Base-by-base conservation (phyloP, 1,284 basidiomycete genomes). In the Rhodotorula sp. region DNA sequence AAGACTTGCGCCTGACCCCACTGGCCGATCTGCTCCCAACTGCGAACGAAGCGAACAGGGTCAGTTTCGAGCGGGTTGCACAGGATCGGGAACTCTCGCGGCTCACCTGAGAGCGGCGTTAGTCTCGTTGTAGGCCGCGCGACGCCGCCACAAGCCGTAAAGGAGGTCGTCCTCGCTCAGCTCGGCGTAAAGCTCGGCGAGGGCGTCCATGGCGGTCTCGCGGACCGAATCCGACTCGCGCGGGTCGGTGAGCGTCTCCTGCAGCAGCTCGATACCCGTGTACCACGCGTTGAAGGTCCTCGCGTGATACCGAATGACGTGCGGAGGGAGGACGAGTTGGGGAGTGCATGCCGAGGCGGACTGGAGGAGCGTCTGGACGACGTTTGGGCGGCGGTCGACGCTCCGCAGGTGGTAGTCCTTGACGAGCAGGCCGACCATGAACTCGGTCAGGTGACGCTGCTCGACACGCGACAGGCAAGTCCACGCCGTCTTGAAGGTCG, bases 261-360 rank as follows among this genome's bases (percentile, higher is more conserved):
- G 89, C n/a, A 99, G 86, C 52, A 97, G 88, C 82, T 98, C 96
- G 70, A 97, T 85, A 14, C 90, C 89, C 57, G 90, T 88, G 81
- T 98, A 91, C 96, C 97, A 99, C 21, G 92, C 93, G 61, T 93
- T 90, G 82, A 91, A 99, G 0, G 92, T 95, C 83, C 98, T 97
- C 43, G 92, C 93, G 48, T 99, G 87, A 81, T 95, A 99, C 81
- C 98, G 98, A 78, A 98, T 87, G 31, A 99, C 87, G 79, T 97
- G 91, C 20, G 97, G 96, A 16, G 97, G 97, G 12, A 99, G 85
- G 57, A 88, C 89, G 84, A 97, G 89, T 0, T 91, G 87, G 21
- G 96, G 93, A 31, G 86, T 87, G 81, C 95, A 98, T 51, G 89
- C 88, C 57, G 91, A 87, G 49, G 94, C 86, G 6, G 93, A 93